Conservation (phyloP, 768 basidiomycete genomes). For the Rhizopogon salebrosus region DNA sequence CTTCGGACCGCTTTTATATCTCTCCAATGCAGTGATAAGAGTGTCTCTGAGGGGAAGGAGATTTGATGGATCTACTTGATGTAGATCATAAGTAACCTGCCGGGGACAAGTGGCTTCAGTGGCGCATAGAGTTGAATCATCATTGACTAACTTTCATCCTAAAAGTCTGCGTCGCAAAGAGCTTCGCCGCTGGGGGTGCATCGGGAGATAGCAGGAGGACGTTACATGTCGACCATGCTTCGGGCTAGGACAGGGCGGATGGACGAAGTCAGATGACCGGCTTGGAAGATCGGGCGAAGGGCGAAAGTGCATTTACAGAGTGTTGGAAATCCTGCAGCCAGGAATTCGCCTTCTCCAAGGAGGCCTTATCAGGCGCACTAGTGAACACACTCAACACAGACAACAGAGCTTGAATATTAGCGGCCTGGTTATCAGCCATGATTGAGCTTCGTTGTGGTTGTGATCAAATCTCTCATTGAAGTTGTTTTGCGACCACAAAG, state of each 20-base stretch:
- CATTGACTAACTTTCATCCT: conserved; percentile 72
- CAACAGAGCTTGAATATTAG: conserved; percentile 62
- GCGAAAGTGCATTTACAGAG: conserved; percentile 87
- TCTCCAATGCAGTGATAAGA: conserved; percentile 68
- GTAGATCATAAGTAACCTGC: conserved; percentile 93
- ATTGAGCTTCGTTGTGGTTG: not conserved
- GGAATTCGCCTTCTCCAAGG: conserved; percentile 82
- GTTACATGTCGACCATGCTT: conserved; percentile 96
- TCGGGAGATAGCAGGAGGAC: conserved; percentile 80
- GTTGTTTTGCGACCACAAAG: not conserved
- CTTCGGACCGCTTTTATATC: conserved; percentile 71
- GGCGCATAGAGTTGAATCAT: conserved; percentile 2
- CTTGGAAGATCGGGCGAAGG: conserved; percentile 51
- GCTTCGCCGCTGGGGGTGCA: conserved; percentile 71
- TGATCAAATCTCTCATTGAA: conserved; percentile 2
- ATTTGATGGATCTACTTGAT: conserved; percentile 74
- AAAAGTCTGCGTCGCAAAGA: conserved; percentile 97
- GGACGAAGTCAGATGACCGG: conserved; percentile 62
- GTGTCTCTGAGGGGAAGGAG: conserved; percentile 83
- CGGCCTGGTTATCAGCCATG: conserved; percentile 40
- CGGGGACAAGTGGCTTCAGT: conserved; percentile 28
- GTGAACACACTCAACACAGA: conserved; percentile 78
- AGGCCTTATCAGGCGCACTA: conserved; percentile 74
- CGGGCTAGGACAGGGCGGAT: conserved; percentile 72
- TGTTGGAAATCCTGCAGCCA: conserved; percentile 99